Percentiles rank a stretch among this genome's conserved stretches.
Conservation (phyloP, 306 rosid genomes). For the Inga laurina region DNA sequence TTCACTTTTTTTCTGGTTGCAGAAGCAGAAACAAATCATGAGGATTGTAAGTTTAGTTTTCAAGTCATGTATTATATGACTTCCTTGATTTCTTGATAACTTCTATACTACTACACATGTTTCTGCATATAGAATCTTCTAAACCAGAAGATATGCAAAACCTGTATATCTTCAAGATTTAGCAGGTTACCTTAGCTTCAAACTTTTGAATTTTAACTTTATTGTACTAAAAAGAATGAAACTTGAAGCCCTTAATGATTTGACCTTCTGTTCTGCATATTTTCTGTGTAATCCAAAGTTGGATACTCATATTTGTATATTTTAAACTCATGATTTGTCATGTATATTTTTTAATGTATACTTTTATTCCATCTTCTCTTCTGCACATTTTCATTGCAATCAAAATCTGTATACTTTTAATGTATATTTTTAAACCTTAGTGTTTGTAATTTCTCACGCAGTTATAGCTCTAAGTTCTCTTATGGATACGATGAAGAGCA, state of each 20-base stretch:
- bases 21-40: constrained; percentile 22
- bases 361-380: constrained; percentile 6
- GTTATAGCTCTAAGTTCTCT: constrained; percentile 32
- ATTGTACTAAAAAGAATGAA: background rate
- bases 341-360: background rate
- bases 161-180: background rate
- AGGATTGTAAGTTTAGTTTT: constrained; percentile 41
- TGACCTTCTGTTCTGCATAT: constrained; percentile 4
- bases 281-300: constrained; percentile 6
- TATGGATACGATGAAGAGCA: constrained; percentile 23
- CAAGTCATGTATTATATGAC: background rate
- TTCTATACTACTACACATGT: background rate
- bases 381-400: background rate
- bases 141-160: background rate
- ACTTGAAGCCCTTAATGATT: background rate
- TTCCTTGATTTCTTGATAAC: constrained; percentile 12
- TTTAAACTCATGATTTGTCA: background rate
- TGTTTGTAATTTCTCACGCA: constrained; percentile 29
- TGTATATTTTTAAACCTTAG: background rate
- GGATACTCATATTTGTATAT: background rate
- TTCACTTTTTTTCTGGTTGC: constrained; percentile 29
- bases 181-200: background rate
- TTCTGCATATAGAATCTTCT: background rate
- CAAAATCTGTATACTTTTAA: constrained; percentile 2
- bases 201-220: background rate